These are phyloP conservation scores for Salix brachista DNA, from an alignment of 345 rosid genomes.

Conservation along the genomic window DNA sequence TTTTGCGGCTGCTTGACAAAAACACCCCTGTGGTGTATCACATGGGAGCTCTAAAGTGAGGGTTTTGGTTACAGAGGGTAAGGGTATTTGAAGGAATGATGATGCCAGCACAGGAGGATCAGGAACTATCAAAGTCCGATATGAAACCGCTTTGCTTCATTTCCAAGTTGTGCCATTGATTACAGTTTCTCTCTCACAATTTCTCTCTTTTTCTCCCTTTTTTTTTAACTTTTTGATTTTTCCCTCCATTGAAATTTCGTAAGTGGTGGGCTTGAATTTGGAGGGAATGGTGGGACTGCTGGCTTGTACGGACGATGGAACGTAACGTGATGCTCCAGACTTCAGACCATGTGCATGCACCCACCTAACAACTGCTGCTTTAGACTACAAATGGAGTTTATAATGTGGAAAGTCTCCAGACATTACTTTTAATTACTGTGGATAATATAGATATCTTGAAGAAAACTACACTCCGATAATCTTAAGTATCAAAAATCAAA, in stretches of 20 bases:
- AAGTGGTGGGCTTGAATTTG: background rate
- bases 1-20: background rate
- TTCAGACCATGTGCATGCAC: background rate
- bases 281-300: conserved; percentile 8
- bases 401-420: background rate
- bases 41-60: background rate
- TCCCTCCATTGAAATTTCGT: background rate
- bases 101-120: background rate
- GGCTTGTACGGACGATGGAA: background rate
- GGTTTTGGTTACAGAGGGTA: background rate
- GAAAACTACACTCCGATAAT: background rate
- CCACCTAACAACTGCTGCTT: background rate
- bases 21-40: background rate
- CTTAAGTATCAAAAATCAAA: background rate
- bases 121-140: background rate
- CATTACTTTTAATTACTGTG: background rate
- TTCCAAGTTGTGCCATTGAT: conserved; percentile 33
- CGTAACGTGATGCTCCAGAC: background rate
- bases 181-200: conserved; percentile 9
- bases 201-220: background rate
- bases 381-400: background rate
- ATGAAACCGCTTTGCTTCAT: conserved; percentile 30
- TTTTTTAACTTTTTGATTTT: background rate
- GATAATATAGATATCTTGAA: background rate
- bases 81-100: conserved; percentile 7